Base-by-base conservation (phyloP, 495 filamentous ascomycete genomes). In the Glarea lozoyensis region DNA sequence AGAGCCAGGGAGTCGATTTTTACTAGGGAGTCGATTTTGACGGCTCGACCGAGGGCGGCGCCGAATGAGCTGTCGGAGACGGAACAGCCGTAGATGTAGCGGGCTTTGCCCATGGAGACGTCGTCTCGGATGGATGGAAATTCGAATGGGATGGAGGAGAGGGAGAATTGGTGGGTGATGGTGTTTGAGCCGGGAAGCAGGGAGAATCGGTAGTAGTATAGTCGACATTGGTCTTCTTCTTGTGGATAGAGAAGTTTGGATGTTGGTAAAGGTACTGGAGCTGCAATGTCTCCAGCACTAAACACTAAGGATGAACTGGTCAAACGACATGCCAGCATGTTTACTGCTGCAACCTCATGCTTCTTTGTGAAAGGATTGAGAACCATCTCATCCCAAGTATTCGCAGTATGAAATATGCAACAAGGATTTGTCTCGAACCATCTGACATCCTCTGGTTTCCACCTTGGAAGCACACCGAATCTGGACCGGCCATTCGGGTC, bases 391-490 rank as follows among this genome's bases (percentile, higher is more conserved):
- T 80, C 72, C 80, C 80, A 84, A 23, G 72, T 73, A 42, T 79
- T 83, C 4, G 76, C 80, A 3, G 77, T 80, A 48, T 83, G 80
- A 45, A 82, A 81, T 41, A 83, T 78, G 47, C 75, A 70, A 56
- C 76, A 81, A 6, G 73, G 60, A 23, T 67, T 66, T 2, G 77
- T 82, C 59, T 81, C 68, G 50, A 78, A 82, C 79, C 80, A 84
- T 10, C 61, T 62, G 15, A 81, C 60, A 3, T 57, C 58, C 4
- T 68, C 49, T 7, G 78, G 76, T 12, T 68, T 44, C 33, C 70
- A 69, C 18, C 79, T 66, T 16, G 78, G 79, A 48, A 84, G 81
- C 2, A 81, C 60, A 1, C 79, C 80, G 39, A 80, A 79, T 5
- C 79, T 70, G 2, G 78, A 73, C 2, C 60, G 62, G 33, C 64